Evolutionary conservation across 2,329 filamentous ascomycete genomes (phyloP).

Genomic region (Cladophialophora yegresii): DNA sequence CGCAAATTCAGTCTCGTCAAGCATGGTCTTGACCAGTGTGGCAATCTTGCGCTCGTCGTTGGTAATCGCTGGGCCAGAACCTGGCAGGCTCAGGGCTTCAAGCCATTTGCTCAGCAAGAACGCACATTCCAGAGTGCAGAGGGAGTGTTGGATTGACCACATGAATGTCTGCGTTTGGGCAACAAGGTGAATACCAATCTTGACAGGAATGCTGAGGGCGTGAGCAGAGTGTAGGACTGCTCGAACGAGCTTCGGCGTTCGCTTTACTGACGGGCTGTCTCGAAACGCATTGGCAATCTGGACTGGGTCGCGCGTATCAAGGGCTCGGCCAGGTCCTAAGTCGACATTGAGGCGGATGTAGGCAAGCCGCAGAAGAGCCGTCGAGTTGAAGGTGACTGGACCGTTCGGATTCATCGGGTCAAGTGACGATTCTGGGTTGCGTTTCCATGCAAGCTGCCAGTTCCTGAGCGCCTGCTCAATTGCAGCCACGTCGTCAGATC

Average conservation of each 20-base stretch:
- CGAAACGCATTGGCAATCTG: slow-evolving; percentile 61
- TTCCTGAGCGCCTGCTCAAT: slow-evolving; percentile 49
- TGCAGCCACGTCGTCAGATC: slow-evolving; percentile 46
- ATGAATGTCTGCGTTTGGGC: slow-evolving; percentile 45
- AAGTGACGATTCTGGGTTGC: slow-evolving; percentile 45
- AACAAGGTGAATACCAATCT: slow-evolving; percentile 45
- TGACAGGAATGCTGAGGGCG: slow-evolving; percentile 60
- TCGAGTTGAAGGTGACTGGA: slow-evolving; percentile 66
- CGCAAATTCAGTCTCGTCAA: slow-evolving; percentile 44
- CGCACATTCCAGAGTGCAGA: slow-evolving; percentile 46
- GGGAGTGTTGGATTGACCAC: slow-evolving; percentile 46
- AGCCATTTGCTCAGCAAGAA: slow-evolving; percentile 48
- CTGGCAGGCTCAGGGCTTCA: slow-evolving; percentile 39
- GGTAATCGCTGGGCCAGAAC: slow-evolving; percentile 42
- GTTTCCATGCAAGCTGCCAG: slow-evolving; percentile 47
- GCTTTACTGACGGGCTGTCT: slow-evolving; percentile 57
- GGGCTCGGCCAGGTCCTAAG: slow-evolving; percentile 46
- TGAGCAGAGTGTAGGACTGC: slow-evolving; percentile 68
- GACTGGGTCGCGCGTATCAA: slow-evolving; percentile 63
- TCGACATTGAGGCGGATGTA: slow-evolving; percentile 51
- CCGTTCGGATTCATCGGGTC: slow-evolving; percentile 49
- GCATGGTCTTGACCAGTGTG: slow-evolving; percentile 45
- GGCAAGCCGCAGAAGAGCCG: slow-evolving; percentile 61
- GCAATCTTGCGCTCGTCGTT: slow-evolving; percentile 46
- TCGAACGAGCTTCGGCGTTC: slow-evolving; percentile 60